phyloP scores from a whole-genome alignment of 2,329 filamentous ascomycete genomes.

The Arachnopeziza araneosa region DNA sequence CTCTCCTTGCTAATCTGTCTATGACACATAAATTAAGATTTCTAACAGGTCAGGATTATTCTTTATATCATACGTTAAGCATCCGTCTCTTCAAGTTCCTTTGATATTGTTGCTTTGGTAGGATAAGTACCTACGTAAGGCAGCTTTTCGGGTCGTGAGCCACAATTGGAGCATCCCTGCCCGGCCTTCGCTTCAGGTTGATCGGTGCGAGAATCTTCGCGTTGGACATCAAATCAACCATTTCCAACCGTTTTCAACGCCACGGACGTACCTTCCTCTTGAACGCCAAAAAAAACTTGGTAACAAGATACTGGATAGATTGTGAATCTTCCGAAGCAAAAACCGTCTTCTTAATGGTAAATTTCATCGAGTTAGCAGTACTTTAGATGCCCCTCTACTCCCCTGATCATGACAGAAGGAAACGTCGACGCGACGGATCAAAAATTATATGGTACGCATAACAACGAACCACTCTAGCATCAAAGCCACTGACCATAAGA shows the following conservation, averaged over 20 bases:
- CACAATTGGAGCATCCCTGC: not conserved
- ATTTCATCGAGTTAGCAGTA: conserved; percentile 47
- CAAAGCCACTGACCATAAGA: conserved; percentile 13
- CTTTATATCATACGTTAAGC: too few species aligned
- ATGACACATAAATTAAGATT: not conserved
- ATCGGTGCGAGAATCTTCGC: not conserved
- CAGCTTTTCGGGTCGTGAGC: too few species aligned
- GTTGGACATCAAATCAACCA: conserved; percentile 35
- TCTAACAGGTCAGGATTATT: not conserved
- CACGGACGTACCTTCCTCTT: conserved; percentile 39
- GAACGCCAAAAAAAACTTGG: conserved; percentile 51
- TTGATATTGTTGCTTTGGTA: too few species aligned
- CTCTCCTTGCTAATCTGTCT: too few species aligned
- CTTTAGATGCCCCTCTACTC: conserved; percentile 19
- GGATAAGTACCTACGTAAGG: too few species aligned
- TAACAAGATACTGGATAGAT: conserved; percentile 41
- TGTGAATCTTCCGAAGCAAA: conserved; percentile 45
- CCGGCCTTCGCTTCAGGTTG: not conserved
- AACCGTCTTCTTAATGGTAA: conserved; percentile 54
- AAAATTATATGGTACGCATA: conserved; percentile 24
- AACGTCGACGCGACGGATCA: conserved; percentile 31
- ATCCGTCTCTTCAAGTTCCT: too few species aligned
- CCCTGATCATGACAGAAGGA: conserved; percentile 30
- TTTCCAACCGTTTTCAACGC: conserved; percentile 16
- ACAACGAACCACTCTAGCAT: conserved; percentile 1